phyloP scores from a whole-genome alignment of 805 yeast species.

The Candida schatavii region DNA sequence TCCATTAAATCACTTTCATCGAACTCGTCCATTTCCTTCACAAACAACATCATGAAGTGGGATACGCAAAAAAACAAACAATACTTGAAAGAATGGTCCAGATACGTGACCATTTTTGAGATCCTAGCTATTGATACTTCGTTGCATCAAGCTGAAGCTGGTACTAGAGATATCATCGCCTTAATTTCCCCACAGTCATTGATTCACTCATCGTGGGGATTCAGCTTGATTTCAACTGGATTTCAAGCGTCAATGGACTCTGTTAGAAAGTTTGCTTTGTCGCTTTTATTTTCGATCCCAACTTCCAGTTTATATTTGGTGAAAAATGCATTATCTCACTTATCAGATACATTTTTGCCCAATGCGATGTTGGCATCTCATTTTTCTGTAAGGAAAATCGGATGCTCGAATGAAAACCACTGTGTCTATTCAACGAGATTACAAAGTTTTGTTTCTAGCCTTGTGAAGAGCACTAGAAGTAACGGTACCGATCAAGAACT shows the following conservation, averaged over 20 bases:
- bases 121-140: constrained; percentile 83
- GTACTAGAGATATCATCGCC: constrained; percentile 56
- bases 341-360: constrained; percentile 50
- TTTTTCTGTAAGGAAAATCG: constrained; percentile 42
- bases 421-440: constrained; percentile 63
- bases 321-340: constrained; percentile 40
- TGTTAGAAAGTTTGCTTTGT: constrained; percentile 61
- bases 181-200: constrained; percentile 49
- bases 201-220: constrained; percentile 69
- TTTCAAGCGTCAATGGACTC: constrained; percentile 74
- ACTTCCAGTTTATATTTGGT: constrained; percentile 37
- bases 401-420: constrained; percentile 21
- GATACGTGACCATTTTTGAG: constrained; percentile 72
- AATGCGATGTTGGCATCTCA: constrained; percentile 62
- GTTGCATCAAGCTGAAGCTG: constrained; percentile 80
- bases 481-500: constrained; percentile 25
- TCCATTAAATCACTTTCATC: constrained; percentile 48
- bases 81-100: constrained; percentile 59
- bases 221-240: constrained; percentile 72
- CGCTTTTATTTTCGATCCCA: constrained; percentile 53
- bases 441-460: constrained; percentile 40
- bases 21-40: constrained; percentile 20
- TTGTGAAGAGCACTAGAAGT: constrained; percentile 17
- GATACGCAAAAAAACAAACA: constrained; percentile 19
- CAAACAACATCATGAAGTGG: constrained; percentile 44